Percentiles rank a stretch among this genome's conserved stretches.
These are phyloP conservation scores for Mucor plumbeus DNA, from an alignment of 371 early-diverging fungal species.

Conservation along the genomic window DNA sequence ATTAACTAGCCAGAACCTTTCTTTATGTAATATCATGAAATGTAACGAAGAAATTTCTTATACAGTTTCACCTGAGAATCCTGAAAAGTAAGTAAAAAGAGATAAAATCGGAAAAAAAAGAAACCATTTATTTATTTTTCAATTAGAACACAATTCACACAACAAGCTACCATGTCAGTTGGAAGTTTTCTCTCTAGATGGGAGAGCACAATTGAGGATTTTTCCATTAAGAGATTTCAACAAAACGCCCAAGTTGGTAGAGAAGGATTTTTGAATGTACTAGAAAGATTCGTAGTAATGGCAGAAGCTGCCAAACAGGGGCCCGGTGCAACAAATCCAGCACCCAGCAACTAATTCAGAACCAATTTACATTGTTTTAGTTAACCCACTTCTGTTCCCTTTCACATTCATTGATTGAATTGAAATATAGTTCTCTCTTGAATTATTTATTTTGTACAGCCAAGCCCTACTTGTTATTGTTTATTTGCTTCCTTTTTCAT, in stretches of 20 bases:
- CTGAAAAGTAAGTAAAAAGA: constrained; percentile 38
- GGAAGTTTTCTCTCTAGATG: constrained; percentile 77
- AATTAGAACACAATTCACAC: constrained; percentile 72
- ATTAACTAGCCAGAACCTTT: constrained; percentile 78
- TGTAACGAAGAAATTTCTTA: constrained; percentile 89
- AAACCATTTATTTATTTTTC: background rate
- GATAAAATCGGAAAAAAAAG: background rate
- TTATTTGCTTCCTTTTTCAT: background rate
- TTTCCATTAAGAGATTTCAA: constrained; percentile 83
- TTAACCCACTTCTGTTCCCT: background rate
- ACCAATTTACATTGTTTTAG: background rate
- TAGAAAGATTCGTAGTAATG: constrained; percentile 60
- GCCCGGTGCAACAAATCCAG: background rate
- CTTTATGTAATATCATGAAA: constrained; percentile 75
- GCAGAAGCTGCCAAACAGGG: constrained; percentile 38
- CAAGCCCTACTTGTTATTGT: background rate
- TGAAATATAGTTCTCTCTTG: background rate
- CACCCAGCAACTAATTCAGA: background rate
- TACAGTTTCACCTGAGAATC: constrained; percentile 57
- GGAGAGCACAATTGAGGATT: constrained; percentile 85
- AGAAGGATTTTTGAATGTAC: constrained; percentile 74
- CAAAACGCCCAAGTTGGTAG: constrained; percentile 85
- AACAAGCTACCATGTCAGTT: constrained; percentile 83
- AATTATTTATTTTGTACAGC: constrained; percentile 5
- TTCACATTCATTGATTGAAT: background rate